Evolutionary conservation across 306 rosid species (phyloP), one percentile per base, ranked within the genome.

Genomic region (Dalbergia cultrata): DNA sequence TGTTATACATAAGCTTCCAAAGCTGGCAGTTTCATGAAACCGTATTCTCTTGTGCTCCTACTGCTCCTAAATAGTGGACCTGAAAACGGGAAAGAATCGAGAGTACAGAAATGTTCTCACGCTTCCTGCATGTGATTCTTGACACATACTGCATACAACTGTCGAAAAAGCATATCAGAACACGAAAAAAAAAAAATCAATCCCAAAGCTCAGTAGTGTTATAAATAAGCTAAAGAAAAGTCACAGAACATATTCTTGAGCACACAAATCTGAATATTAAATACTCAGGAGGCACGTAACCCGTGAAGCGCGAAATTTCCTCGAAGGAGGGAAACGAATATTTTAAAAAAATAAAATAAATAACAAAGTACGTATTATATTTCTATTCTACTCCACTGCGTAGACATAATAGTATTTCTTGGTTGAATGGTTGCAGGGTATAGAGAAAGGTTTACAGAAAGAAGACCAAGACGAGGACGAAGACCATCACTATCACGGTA

Each of bases 301-400:
- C 10, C 52, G 53, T 50, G 56, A 22, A n/a, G n/a, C 10, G 41
- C 34, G 81, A 53, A 77, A 22, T 67, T 77, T 65, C 74, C 66
- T 43, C 22, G 52, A 57, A 57, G 21, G 69, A 44, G 69, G 14
- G 16, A 26, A 57, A 17, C 11, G 1, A 60, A 26, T 12, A 62
- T 6, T 0, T 16, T 3, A 34, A 9, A 50, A 34, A 14, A 31
- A 49, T 0, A 12, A 19, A 12, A 44, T 19, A 44, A 5, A 43
- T 0, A 13, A 22, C 1, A 13, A 17, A 17, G 62, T 33, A 9
- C 31, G 31, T 26, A 1, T 2, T 26, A 2, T 26, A 26, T 3
- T 26, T 26, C 31, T 26, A 1, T 26, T 26, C 31, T 26, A 26
- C 31, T 26, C 1, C 26, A 22, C 31, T 26, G 2, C 26, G 1